Evolutionary conservation across 2,329 filamentous ascomycete species (phyloP).

Genomic region (Monosporascus sp.): DNA sequence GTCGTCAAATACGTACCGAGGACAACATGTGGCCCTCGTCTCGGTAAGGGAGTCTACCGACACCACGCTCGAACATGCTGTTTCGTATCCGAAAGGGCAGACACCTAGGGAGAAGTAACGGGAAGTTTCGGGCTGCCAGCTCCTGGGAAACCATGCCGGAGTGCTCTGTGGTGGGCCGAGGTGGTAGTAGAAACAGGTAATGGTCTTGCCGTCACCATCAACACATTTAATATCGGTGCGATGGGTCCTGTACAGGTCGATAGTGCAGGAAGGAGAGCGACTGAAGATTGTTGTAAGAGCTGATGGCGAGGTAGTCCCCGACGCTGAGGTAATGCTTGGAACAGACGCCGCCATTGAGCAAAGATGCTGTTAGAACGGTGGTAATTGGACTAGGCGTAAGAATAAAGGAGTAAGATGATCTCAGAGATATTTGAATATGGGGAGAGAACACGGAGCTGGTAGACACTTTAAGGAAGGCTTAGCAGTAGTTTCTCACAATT

Average conservation of each 20-base stretch:
- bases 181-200: neutral
- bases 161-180: neutral
- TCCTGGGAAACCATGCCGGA: neutral
- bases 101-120: neutral
- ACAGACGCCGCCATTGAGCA: no score
- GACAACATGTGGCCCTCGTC: neutral
- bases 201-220: neutral
- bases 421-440: no score
- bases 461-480: no score
- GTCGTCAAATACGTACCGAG: neutral
- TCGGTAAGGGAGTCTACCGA: neutral
- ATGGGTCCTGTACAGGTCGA: neutral
- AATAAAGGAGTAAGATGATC: no score
- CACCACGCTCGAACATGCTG: neutral
- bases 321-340: neutral
- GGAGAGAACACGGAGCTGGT: no score
- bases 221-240: no score
- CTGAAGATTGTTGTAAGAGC: neutral
- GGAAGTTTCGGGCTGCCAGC: neutral
- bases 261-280: neutral
- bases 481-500: no score
- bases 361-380: no score
- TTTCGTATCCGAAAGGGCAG: neutral
- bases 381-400: no score
- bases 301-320: neutral